phyloP scores from a whole-genome alignment of 352 stramenopile genomes.

The Globisporangium viniferum region DNA sequence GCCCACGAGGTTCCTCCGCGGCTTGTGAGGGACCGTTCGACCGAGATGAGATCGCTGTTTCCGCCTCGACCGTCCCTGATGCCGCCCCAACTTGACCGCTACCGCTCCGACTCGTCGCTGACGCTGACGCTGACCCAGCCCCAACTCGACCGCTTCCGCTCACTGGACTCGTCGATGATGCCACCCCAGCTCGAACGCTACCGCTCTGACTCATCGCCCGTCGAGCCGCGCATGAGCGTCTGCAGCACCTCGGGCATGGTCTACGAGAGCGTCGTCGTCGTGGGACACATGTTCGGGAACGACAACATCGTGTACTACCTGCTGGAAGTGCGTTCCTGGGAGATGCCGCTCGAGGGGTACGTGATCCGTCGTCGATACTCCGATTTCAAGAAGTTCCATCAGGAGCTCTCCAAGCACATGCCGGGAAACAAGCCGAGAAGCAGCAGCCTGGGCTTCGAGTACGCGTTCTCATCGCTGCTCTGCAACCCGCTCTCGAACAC shows the following conservation, averaged over 20 bases:
- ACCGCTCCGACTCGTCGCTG: slow-evolving; percentile 32
- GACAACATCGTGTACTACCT: slow-evolving; percentile 78
- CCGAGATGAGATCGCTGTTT: slow-evolving; percentile 11
- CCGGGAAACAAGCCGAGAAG: slow-evolving; percentile 28
- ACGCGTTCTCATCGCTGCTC: slow-evolving; percentile 47
- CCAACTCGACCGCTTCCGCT: slow-evolving; percentile 31
- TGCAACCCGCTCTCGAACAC: slow-evolving; percentile 38
- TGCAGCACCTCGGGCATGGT: slow-evolving; percentile 63
- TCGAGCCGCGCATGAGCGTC: slow-evolving; percentile 48
- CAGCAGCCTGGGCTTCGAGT: slow-evolving; percentile 18
- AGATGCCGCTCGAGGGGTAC: slow-evolving; percentile 74
- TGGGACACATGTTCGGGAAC: slow-evolving; percentile 54
- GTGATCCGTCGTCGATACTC: slow-evolving; percentile 74
- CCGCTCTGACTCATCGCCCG: slow-evolving; percentile 32
- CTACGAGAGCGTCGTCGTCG: slow-evolving; percentile 74
- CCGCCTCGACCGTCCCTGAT: slow-evolving; percentile 10
- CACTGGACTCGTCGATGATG: slow-evolving; percentile 23
- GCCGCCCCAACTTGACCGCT: slow-evolving; percentile 25
- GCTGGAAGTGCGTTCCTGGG: slow-evolving; percentile 66
- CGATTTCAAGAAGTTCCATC: slow-evolving; percentile 68
- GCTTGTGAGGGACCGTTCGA: slow-evolving; percentile 18
- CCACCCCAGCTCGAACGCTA: slow-evolving; percentile 29
- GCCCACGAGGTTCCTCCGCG: slow-evolving; percentile 10
- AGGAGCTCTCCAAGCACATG: slow-evolving; percentile 52
- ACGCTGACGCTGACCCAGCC: not conserved